Evolutionary conservation across 1,284 basidiomycete species (phyloP).

Genomic region (Leucoagaricus sp.): DNA sequence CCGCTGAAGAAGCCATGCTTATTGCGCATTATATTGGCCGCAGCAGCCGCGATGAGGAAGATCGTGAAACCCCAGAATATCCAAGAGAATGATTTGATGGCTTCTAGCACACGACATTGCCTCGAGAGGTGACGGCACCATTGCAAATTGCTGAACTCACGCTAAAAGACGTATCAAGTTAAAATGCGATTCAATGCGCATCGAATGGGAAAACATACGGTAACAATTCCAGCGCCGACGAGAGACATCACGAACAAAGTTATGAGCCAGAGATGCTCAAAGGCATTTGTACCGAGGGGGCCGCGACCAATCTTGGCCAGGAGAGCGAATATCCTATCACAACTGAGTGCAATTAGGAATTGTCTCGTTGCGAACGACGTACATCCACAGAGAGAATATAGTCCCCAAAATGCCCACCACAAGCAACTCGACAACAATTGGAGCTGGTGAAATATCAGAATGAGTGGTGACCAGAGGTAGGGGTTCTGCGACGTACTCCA

Average conservation of each 20-base stretch:
- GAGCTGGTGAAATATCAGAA: constrained; percentile 24
- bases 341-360: background rate
- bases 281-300: constrained; percentile 21
- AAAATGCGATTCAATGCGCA: constrained; percentile 10
- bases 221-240: constrained; percentile 36
- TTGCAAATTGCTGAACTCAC: constrained; percentile 27
- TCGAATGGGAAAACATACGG: constrained; percentile 22
- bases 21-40: constrained; percentile 23
- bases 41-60: constrained; percentile 25
- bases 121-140: constrained; percentile 28
- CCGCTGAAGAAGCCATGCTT: constrained; percentile 14
- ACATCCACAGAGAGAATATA: constrained; percentile 34
- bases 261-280: constrained; percentile 29
- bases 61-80: constrained; percentile 29
- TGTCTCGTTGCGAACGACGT: too few species aligned
- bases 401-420: constrained; percentile 32
- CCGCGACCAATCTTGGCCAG: constrained; percentile 22
- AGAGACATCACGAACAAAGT: constrained; percentile 39
- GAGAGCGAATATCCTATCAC: constrained; percentile 22
- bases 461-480: too few species aligned
- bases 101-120: constrained; percentile 34
- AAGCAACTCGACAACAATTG: constrained; percentile 36
- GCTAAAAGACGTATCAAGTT: constrained; percentile 19
- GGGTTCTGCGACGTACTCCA: constrained; percentile 34
- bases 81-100: constrained; percentile 36